Base-by-base conservation (phyloP, 306 rosid genomes). In the Amphicarpaea edgeworthii region DNA sequence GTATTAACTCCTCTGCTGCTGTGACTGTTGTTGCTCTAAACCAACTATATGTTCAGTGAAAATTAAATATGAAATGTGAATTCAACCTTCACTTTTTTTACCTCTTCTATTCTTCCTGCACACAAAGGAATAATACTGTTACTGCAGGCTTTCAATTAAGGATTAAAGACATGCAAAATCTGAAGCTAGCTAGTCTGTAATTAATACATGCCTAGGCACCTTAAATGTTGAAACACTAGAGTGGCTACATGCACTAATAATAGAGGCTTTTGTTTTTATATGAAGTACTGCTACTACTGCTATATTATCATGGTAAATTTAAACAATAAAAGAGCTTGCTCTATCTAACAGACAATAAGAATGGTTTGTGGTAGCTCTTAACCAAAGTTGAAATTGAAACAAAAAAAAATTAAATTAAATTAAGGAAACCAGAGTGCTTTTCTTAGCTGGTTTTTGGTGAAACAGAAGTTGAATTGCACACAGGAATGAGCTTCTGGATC, bases 81-180 rank as follows among this genome's bases (percentile, higher is more conserved):
- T 42, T 19, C 32, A 38, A 59, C 67, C 59, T 69, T 28, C 70
- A 5, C 63, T 51, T n/a, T n/a, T n/a, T n/a, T 59, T 40, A 59
- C 49, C 54, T 10, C 24, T 68, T 69, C 66, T 23, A 32, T 20
- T 8, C 72, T 64, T 54, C 73, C 83, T 79, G 79, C 75, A 24
- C 65, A 72, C 53, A 68, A 49, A 59, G 53, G 58, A 42, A 54
- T 38, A 53, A 19, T 71, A 70, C 64, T 11, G 24, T 53, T 41
- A 42, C 23, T 15, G n/a, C 57, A 55, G 19, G 5, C 45, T 59
- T 46, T 73, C 23, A 15, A 49, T 23, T 72, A 24, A 58, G 38
- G 68, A 16, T 17, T 32, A 30, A 42, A 68, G n/a, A 42, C 55
- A 81, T 20, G 60, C 46, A 57, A 26, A 12, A 66, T 20, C 46